Conservation (phyloP, 1,284 basidiomycete species). For the Pterula multifida region DNA sequence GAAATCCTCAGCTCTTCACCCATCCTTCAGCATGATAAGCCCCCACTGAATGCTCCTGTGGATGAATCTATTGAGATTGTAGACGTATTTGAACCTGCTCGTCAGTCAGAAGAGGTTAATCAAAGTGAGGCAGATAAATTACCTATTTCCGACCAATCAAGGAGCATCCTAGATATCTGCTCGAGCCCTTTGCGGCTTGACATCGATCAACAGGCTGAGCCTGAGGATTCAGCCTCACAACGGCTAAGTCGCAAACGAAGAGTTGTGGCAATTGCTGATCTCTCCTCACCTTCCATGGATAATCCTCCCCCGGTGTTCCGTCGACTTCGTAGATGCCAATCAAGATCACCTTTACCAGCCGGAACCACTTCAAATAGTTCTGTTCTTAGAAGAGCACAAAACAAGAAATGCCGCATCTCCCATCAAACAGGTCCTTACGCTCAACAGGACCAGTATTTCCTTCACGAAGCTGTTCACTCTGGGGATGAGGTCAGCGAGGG, state of each 20-base stretch:
- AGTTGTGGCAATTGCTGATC: background rate
- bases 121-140: background rate
- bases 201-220: background rate
- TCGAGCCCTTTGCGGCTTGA: background rate
- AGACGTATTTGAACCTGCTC: constrained; percentile 11
- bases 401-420: constrained; percentile 18
- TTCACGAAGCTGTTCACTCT: constrained; percentile 63
- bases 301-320: background rate
- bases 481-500: constrained; percentile 68
- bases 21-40: constrained; percentile 5
- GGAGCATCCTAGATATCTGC: background rate
- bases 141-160: background rate
- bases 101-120: background rate
- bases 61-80: constrained; percentile 7
- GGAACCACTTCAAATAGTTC: too few relatives aligned
- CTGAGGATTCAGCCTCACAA: background rate
- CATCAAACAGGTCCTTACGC: constrained; percentile 19
- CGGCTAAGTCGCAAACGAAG: background rate
- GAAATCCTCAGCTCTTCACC: constrained; percentile 40
- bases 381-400: constrained; percentile 25
- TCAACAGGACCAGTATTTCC: constrained; percentile 39
- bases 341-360: background rate
- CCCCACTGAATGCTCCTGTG: background rate
- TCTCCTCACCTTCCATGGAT: background rate
- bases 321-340: background rate